Conservation (phyloP, 257 asterid genomes). For the Solanum arcanum region DNA sequence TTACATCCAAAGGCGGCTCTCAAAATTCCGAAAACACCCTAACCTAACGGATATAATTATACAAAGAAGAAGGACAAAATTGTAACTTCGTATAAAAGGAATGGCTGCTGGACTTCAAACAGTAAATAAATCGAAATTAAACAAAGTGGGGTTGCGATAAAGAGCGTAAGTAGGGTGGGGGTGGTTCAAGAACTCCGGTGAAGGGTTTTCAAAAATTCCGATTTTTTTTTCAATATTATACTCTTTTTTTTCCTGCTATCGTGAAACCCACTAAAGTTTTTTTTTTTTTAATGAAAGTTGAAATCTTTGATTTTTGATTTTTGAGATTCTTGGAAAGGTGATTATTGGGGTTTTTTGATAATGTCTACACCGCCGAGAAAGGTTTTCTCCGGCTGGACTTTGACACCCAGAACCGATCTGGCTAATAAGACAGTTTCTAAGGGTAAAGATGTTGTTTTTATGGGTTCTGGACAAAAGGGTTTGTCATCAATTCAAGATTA, state of each 20-base stretch:
- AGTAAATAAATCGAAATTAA: background rate
- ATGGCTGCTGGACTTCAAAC: background rate
- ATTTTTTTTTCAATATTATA: background rate
- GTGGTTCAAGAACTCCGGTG: background rate
- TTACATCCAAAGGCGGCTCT: conserved; percentile 37
- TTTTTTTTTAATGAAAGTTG: background rate
- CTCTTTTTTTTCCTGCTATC: background rate
- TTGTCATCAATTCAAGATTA: background rate
- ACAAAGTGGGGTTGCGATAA: background rate
- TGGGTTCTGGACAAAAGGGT: background rate
- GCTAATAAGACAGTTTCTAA: conserved; percentile 4
- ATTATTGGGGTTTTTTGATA: background rate
- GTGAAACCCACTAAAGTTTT: background rate
- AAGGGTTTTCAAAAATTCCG: background rate
- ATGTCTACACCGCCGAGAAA: conserved; percentile 82
- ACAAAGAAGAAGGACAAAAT: background rate
- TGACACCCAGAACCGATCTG: conserved; percentile 54
- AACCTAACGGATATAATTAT: conserved; percentile 20
- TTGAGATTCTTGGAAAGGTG: background rate
- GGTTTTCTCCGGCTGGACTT: conserved; percentile 45
- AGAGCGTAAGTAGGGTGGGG: background rate
- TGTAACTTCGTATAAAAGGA: background rate
- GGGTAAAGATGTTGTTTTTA: conserved; percentile 35
- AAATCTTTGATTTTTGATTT: background rate
- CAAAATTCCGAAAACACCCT: conserved; percentile 30